Conservation (phyloP, 106 monocot genomes). For the Dioscorea zingiberensis region DNA sequence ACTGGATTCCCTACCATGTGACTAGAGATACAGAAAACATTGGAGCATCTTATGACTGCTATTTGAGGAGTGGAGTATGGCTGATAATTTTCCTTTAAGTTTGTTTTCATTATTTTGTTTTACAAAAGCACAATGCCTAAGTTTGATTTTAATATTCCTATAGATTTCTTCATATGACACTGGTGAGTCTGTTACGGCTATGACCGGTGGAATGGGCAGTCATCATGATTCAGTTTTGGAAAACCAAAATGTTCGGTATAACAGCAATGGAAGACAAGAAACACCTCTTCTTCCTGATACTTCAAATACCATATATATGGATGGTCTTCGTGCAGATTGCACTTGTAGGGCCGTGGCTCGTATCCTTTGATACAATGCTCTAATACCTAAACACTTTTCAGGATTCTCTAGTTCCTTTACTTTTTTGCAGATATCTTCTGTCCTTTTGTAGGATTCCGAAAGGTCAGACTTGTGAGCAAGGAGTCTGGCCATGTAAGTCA, state of each 20-base stretch:
- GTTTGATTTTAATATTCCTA: not conserved
- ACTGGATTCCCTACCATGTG: not conserved
- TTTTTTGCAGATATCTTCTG: slow-evolving; percentile 54
- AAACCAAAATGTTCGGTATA: not conserved
- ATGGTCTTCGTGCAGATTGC: slow-evolving; percentile 31
- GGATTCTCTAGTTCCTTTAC: slow-evolving; percentile 29
- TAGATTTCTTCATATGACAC: not conserved
- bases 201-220: not conserved
- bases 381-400: not conserved
- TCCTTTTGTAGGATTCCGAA: slow-evolving; percentile 65
- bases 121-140: not conserved
- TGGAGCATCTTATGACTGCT: slow-evolving; percentile 3
- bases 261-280: not conserved
- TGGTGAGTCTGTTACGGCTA: not conserved
- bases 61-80: not conserved
- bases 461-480: slow-evolving; percentile 73
- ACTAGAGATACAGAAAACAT: not conserved
- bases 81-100: not conserved
- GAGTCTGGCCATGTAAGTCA: slow-evolving; percentile 60
- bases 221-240: not conserved
- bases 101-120: not conserved
- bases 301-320: slow-evolving; percentile 31
- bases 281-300: slow-evolving; percentile 17
- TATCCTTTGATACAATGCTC: slow-evolving; percentile 13
- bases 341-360: slow-evolving; percentile 35